Evolutionary conservation across 2,329 filamentous ascomycete genomes (phyloP), one percentile per base, ranked within the genome.

Genomic region (Mycosphaerella sp.): DNA sequence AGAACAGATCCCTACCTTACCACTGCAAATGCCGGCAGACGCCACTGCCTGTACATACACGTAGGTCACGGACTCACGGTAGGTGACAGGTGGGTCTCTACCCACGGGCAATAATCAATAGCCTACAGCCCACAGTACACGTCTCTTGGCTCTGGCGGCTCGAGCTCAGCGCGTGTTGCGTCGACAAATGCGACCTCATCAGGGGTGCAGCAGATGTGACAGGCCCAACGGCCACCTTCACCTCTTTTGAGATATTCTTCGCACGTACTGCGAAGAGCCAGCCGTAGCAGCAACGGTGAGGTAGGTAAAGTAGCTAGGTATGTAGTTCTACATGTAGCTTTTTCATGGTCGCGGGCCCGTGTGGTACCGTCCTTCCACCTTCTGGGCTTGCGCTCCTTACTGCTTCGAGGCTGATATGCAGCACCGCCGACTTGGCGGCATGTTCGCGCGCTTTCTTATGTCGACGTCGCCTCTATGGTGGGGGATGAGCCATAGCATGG

Each of bases 361-460:
- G 37, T 42, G 50, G 34, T 46, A 44, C 52, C 27, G 28, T 42
- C 25, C 30, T 49, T 44, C 27, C 45, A 35, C 28, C 27, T 34
- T 21, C 16, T 16, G 25, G 25, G 45, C 45, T 9, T 10, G 16
- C 36, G 27, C 21, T 37, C 35, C 39, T 30, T 52, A 13, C 41
- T 49, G 40, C 49, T 44, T 53, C 43, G n/a, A 43, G 41, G 44
- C 45, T 43, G 48, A 57, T 44, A 54, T 47, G 57, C 42, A 54
- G 55, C 47, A 46, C 58, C 56, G 57, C 52, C 57, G 49, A 57
- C 60, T 59, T 65, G 61, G 61, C 57, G 58, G 56, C 58, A 10
- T 58, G 56, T 61, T 61, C 59, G 57, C 47, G 49, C 46, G 41
- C 47, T 65, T 62, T 62, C 61, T 64, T 65, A 65, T 64, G 58